Percentiles rank a stretch among this genome's conserved stretches.
Evolutionary conservation across 257 asterid species (phyloP).

Genomic region (Perilla frutescens): DNA sequence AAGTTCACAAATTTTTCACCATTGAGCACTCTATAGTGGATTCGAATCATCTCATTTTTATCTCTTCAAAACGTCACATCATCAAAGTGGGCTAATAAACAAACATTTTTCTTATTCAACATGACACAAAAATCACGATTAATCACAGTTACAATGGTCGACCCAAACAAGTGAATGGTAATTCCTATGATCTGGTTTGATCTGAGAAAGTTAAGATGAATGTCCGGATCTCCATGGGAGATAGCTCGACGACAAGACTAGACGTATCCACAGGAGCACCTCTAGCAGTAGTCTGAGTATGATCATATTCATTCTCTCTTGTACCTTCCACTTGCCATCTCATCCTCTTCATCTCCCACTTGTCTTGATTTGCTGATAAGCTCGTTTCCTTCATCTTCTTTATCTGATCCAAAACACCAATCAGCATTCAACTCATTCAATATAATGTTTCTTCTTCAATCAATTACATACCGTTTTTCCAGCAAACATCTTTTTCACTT

Average conservation of each 20-base stretch:
- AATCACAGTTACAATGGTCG: no score
- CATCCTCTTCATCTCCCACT: slow-evolving; percentile 63
- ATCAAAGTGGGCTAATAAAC: no score
- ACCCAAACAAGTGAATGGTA: background rate
- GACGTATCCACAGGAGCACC: slow-evolving; percentile 58
- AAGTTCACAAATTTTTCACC: no score
- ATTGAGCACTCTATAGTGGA: no score
- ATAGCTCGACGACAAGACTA: slow-evolving; percentile 65
- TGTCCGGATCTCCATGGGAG: slow-evolving; percentile 93
- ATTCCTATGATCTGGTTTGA: background rate
- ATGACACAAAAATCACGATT: no score
- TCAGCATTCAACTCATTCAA: background rate
- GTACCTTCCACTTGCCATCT: slow-evolving; percentile 63
- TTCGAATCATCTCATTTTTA: no score
- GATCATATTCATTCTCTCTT: slow-evolving; percentile 6
- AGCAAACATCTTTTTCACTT: slow-evolving; percentile 67
- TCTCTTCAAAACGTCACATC: no score
- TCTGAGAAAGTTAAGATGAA: slow-evolving; percentile 57
- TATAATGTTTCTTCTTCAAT: no score
- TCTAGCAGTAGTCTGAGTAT: slow-evolving; percentile 25
- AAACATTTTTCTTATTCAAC: no score
- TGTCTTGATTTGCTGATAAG: slow-evolving; percentile 80
- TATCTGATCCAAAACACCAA: slow-evolving; percentile 46
- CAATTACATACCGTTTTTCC: slow-evolving; percentile 57
- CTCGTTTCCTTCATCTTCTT: slow-evolving; percentile 63